Conservation (phyloP, 805 yeast species). For the Saccharomyces eubayanus region DNA sequence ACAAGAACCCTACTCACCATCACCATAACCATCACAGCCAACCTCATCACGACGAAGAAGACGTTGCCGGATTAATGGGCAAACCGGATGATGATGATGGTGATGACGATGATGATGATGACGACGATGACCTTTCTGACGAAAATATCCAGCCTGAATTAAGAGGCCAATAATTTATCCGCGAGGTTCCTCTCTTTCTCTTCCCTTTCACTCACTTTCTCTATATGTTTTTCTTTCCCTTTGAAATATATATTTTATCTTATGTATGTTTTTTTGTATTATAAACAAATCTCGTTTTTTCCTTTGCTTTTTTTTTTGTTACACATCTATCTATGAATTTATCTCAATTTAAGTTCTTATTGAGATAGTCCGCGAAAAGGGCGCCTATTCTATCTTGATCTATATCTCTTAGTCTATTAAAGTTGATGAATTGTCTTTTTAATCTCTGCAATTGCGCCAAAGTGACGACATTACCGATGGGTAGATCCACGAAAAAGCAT, state of each 20-base stretch:
- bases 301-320: not conserved
- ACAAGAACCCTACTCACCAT: conserved; percentile 3
- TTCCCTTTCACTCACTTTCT: not conserved
- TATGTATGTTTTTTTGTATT: not conserved
- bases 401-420: conserved; percentile 71
- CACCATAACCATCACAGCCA: conserved; percentile 1
- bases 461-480: conserved; percentile 45
- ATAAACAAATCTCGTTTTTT: not conserved
- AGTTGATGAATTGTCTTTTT: conserved; percentile 70
- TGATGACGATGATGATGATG: conserved; percentile 14
- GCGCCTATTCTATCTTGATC: conserved; percentile 61
- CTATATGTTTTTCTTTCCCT: not conserved
- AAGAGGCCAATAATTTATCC: conserved; percentile 21
- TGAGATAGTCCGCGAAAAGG: conserved; percentile 71
- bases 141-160: conserved; percentile 33
- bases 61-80: not conserved
- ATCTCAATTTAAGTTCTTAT: conserved; percentile 42
- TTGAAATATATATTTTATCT: not conserved
- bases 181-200: not conserved
- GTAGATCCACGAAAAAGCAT: conserved; percentile 49
- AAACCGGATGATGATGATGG: not conserved
- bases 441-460: conserved; percentile 76
- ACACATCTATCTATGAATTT: not conserved
- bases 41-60: not conserved
- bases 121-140: conserved; percentile 23